Base-by-base conservation (phyloP, 306 rosid genomes). In the Comarum palustre region DNA sequence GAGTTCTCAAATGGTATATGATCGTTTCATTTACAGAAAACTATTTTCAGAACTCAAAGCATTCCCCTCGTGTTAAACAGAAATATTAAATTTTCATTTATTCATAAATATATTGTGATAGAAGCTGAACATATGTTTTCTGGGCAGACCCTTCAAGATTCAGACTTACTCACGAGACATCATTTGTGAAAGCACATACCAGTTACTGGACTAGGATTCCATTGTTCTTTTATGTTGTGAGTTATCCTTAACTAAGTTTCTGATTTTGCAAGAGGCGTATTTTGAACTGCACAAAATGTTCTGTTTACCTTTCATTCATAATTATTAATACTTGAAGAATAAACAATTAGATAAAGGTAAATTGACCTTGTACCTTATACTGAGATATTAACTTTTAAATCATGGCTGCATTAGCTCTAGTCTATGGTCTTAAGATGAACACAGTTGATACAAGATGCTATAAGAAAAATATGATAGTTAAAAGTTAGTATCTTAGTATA, bases 101-200 rank as follows among this genome's bases (percentile, higher is more conserved):
- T 48, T 25, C 55, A 51, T 5, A 31, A 58, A 27, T 45, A 38
- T 11, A 52, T 8, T 59, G 24, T 46, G 42, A 65, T 76, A 51
- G 54, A 41, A 68, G 58, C 78, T 76, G 65, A 64, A 12, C 38
- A 52, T 24, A 42, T 34, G 55, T 38, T 54, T 74, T 78, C 70
- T 52, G 11, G 58, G 79, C 81, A 89, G 98, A 86, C 88, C 84
- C 87, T 69, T 76, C 92, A 73, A 87, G 90, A 80, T 86, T 91
- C 82, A 86, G 97, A 81, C 96, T 94, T 79, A 81, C 95, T 75
- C 98, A 86, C 41, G 90, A 94, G 81, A 91, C 95, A 75, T 91
- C 98, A 67, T 94, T 94, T 66, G 97, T 91, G 50, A 85, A 86
- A 86, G 91, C 90, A 13, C 98, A 94, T 81, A 75, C 90, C 65